These are phyloP conservation scores for Linum usitatissimum DNA, from an alignment of 345 rosid genomes.

Conservation along the genomic window DNA sequence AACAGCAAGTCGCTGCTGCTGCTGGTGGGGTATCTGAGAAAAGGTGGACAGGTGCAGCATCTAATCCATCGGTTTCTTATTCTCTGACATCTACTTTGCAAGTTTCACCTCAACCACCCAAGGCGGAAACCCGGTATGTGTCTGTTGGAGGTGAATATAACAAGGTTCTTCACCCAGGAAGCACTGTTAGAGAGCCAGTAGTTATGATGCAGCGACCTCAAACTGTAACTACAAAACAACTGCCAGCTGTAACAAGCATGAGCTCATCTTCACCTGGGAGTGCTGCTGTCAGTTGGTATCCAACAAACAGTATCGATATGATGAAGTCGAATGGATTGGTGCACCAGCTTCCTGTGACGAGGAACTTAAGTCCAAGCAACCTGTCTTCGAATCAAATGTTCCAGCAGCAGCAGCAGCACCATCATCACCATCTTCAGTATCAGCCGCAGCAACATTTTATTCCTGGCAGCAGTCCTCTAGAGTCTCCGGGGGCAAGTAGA, in stretches of 20 bases:
- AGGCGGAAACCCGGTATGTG: constrained; percentile 39
- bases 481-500: constrained; percentile 32
- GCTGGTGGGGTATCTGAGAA: constrained; percentile 35
- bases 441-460: constrained; percentile 46
- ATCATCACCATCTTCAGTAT: constrained; percentile 47
- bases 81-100: constrained; percentile 48
- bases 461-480: constrained; percentile 29
- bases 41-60: constrained; percentile 41
- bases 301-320: constrained; percentile 35
- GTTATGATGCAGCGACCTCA: constrained; percentile 65
- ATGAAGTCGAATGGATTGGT: constrained; percentile 46
- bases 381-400: constrained; percentile 38
- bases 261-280: constrained; percentile 45
- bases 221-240: constrained; percentile 38
- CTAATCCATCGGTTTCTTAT: constrained; percentile 37
- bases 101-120: constrained; percentile 35
- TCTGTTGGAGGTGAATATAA: constrained; percentile 44
- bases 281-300: constrained; percentile 35
- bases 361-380: constrained; percentile 33
- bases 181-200: constrained; percentile 43
- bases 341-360: constrained; percentile 31
- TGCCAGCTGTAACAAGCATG: constrained; percentile 31
- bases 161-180: constrained; percentile 31
- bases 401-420: constrained; percentile 49
- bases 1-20: constrained; percentile 27